phyloP scores from a whole-genome alignment of 2,329 filamentous ascomycete genomes.

The Calonectria naviculata region DNA sequence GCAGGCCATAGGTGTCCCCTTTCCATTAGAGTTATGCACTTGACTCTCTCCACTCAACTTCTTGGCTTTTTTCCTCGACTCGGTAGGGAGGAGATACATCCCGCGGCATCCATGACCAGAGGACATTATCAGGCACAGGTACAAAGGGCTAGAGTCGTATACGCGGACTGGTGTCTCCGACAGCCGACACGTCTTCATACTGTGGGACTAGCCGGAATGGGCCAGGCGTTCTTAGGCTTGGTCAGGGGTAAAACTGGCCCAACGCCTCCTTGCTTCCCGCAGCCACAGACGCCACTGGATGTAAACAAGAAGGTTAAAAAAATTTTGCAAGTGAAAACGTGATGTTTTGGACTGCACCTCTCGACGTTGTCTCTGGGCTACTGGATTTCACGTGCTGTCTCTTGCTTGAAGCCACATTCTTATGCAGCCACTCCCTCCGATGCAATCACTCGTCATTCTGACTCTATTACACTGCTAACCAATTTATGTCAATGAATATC shows the following conservation, averaged over 20 bases:
- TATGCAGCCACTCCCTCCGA: not conserved
- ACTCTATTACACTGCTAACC: not conserved
- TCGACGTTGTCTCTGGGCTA: not conserved
- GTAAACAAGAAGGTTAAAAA: not conserved
- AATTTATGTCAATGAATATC: not conserved
- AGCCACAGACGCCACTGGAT: conserved; percentile 8
- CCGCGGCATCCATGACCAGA: not conserved
- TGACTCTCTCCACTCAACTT: conserved; percentile 13
- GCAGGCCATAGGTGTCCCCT: not conserved
- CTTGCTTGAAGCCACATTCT: too few relatives aligned
- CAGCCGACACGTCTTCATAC: not conserved
- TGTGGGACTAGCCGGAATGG: conserved; percentile 1
- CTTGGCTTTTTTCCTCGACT: not conserved
- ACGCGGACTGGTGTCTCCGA: conserved; percentile 4
- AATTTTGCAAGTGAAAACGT: not conserved
- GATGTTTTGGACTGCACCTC: not conserved
- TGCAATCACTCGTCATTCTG: not conserved
- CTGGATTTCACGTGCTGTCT: not conserved
- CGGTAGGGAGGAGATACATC: not conserved
- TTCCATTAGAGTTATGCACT: conserved; percentile 26
- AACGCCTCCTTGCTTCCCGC: conserved; percentile 17
- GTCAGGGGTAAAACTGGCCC: conserved; percentile 6
- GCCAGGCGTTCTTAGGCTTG: conserved; percentile 1
- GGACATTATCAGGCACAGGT: not conserved
- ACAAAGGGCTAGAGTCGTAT: not conserved